Percentiles rank a stretch among this genome's conserved stretches.
Evolutionary conservation across 768 basidiomycete species (phyloP).

Genomic region (Boletus rubroflammeus): DNA sequence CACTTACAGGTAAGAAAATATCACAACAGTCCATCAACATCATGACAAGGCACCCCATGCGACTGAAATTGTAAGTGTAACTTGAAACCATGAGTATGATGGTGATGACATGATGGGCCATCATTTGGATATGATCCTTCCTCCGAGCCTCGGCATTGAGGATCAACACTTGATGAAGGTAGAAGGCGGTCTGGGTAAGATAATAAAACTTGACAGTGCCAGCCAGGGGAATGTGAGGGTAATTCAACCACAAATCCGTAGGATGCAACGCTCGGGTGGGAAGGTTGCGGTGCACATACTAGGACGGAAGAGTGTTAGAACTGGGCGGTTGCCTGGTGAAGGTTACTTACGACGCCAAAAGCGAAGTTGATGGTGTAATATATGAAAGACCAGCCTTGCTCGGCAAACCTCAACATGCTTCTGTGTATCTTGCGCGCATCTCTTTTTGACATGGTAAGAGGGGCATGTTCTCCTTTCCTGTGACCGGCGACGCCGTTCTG

Average conservation of each 20-base stretch:
- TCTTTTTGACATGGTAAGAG: slow-evolving; percentile 31
- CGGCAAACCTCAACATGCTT: slow-evolving; percentile 83
- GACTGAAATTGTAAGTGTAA: slow-evolving; percentile 81
- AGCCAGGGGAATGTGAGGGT: slow-evolving; percentile 82
- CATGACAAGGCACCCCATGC: slow-evolving; percentile 87
- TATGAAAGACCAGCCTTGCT: slow-evolving; percentile 88
- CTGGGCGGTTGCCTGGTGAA: neutral
- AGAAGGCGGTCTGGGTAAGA: slow-evolving; percentile 81
- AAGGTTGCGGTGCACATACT: slow-evolving; percentile 80
- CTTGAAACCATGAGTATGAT: slow-evolving; percentile 70
- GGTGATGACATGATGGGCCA: slow-evolving; percentile 92
- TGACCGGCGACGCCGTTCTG: slow-evolving; percentile 32
- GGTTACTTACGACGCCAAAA: slow-evolving; percentile 75
- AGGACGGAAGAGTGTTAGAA: slow-evolving; percentile 9
- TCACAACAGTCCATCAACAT: slow-evolving; percentile 94
- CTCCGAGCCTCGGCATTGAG: slow-evolving; percentile 90
- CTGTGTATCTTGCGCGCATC: slow-evolving; percentile 63
- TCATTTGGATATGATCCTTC: slow-evolving; percentile 95
- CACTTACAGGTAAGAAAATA: slow-evolving; percentile 83
- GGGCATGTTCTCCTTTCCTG: slow-evolving; percentile 21
- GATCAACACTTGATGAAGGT: slow-evolving; percentile 86
- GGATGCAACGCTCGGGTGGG: slow-evolving; percentile 66
- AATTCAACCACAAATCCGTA: slow-evolving; percentile 66
- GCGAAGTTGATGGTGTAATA: slow-evolving; percentile 77
- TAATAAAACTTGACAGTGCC: slow-evolving; percentile 87